Conservation (phyloP, 768 basidiomycete genomes). For the Tremella fuciformis region DNA sequence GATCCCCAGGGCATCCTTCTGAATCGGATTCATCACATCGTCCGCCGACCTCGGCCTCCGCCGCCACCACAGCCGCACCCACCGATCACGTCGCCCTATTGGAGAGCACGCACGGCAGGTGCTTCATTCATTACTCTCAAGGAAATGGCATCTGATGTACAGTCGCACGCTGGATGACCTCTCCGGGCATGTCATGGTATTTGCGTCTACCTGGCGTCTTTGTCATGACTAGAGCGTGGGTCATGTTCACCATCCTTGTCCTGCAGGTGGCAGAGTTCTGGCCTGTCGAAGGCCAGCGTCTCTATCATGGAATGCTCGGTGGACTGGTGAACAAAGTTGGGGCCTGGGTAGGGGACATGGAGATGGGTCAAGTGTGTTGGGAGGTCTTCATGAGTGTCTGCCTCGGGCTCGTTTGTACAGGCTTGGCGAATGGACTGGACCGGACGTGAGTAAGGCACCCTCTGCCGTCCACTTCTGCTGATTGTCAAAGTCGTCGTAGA, state of each 20-base stretch:
- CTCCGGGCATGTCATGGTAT: slow-evolving; percentile 25
- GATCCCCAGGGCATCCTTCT: slow-evolving; percentile 36
- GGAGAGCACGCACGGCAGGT: slow-evolving; percentile 11
- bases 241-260: slow-evolving; percentile 35
- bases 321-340: slow-evolving; percentile 21
- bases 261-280: slow-evolving; percentile 46
- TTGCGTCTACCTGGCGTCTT: slow-evolving; percentile 41
- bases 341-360: slow-evolving; percentile 38
- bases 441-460: slow-evolving; percentile 24
- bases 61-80: slow-evolving; percentile 32
- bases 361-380: slow-evolving; percentile 46
- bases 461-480: neutral
- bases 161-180: slow-evolving; percentile 22
- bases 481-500: slow-evolving; percentile 24
- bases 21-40: slow-evolving; percentile 48
- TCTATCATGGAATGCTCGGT: slow-evolving; percentile 6
- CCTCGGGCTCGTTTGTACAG: slow-evolving; percentile 33
- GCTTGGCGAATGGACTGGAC: slow-evolving; percentile 42
- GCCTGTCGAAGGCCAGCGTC: slow-evolving; percentile 19
- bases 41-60: slow-evolving; percentile 36
- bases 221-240: slow-evolving; percentile 34
- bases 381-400: slow-evolving; percentile 47
- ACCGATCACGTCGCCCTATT: slow-evolving; percentile 16
- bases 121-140: neutral
- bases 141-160: neutral